Percentiles rank a stretch among this genome's conserved stretches.
These are phyloP conservation scores for Cryphonectria nitschkei DNA, from an alignment of 2,329 filamentous ascomycete species.

Conservation along the genomic window DNA sequence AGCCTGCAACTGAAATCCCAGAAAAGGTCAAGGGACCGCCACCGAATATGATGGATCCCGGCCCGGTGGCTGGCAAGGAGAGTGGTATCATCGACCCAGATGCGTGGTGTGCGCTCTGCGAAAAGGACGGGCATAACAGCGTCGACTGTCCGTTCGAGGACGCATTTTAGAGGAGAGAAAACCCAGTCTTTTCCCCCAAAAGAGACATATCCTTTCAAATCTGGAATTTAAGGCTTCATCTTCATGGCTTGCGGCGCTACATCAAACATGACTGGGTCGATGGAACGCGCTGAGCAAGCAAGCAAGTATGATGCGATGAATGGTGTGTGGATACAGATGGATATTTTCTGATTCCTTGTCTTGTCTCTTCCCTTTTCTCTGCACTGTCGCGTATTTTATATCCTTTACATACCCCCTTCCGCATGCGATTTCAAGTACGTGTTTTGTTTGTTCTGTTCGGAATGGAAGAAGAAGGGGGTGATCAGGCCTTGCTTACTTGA, in stretches of 20 bases:
- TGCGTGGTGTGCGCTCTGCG: slow-evolving; percentile 97
- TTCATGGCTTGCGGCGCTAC: slow-evolving; percentile 19
- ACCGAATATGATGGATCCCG: slow-evolving; percentile 66
- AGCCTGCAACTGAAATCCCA: slow-evolving; percentile 44
- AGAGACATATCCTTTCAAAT: no score
- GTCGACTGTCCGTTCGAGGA: slow-evolving; percentile 94
- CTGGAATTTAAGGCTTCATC: no score
- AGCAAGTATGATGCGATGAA: slow-evolving; percentile 2
- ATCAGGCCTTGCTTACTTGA: background rate
- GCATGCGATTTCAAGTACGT: background rate
- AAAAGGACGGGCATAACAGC: slow-evolving; percentile 94
- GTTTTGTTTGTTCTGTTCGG: background rate
- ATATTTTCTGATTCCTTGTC: background rate
- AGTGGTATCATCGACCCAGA: slow-evolving; percentile 77
- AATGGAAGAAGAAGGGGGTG: background rate
- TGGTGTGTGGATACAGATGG: background rate
- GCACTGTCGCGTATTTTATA: background rate
- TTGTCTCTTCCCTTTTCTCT: slow-evolving; percentile 4
- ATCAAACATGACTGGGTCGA: slow-evolving; percentile 5
- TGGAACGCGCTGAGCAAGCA: background rate
- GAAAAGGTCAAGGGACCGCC: slow-evolving; percentile 51
- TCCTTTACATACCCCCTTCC: background rate
- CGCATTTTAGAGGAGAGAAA: slow-evolving; percentile 55
- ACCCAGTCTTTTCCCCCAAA: no score
- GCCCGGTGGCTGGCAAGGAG: slow-evolving; percentile 76